A percentile compares a stretch with the other conserved stretches of the same genome.
Conservation (phyloP, 371 early-diverging fungal genomes). For the Rhizopus delemar region DNA sequence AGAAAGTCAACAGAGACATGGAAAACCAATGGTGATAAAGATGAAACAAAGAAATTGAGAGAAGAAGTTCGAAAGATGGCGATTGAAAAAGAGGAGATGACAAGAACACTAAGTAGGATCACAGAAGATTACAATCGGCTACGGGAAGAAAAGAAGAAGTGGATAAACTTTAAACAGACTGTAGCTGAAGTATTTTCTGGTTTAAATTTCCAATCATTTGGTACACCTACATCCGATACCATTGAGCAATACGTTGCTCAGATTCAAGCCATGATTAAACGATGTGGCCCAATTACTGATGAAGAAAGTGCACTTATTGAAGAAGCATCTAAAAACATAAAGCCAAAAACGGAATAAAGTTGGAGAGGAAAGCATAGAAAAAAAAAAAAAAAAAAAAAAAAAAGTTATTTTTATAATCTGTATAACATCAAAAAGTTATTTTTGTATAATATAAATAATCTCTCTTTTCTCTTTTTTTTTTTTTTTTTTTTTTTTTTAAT, state of each 20-base stretch:
- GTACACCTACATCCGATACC: not conserved
- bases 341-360: not conserved
- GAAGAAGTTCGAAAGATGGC: not conserved
- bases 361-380: too few relatives aligned
- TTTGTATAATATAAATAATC: too few relatives aligned
- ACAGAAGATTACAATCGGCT: conserved; percentile 15
- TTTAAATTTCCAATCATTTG: conserved; percentile 15
- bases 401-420: too few relatives aligned
- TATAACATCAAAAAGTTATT: too few relatives aligned
- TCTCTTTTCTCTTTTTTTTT: too few relatives aligned
- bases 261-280: conserved; percentile 15
- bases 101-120: conserved; percentile 1
- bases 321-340: conserved; percentile 1
- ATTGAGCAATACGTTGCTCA: conserved; percentile 25
- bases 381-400: too few relatives aligned
- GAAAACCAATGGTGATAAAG: conserved; percentile 12
- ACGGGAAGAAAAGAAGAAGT: conserved; percentile 15
- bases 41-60: conserved; percentile 1
- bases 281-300: conserved; percentile 21
- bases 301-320: conserved; percentile 19
- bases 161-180: conserved; percentile 11
- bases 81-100: not conserved
- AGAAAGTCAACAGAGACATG: conserved; percentile 11
- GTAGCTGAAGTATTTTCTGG: conserved; percentile 14
- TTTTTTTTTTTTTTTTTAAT: too few relatives aligned